A percentile compares a stretch with the other conserved stretches of the same genome.
Evolutionary conservation across 805 yeast genomes (phyloP).

Genomic region (Blastobotrys muscicola): DNA sequence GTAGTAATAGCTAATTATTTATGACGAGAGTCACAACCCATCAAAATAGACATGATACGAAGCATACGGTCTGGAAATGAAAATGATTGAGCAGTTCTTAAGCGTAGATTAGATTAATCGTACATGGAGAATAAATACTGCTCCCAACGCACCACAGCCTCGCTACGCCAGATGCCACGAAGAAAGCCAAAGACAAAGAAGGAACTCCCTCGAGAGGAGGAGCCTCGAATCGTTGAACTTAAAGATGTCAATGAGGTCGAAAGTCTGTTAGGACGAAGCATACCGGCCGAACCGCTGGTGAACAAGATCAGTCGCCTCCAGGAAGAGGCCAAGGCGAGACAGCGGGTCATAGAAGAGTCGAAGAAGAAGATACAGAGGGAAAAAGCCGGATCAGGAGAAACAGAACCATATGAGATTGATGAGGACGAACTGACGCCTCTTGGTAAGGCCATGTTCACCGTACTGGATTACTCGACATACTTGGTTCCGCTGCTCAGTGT

Average conservation of each 20-base stretch:
- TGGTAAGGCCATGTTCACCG: constrained; percentile 20
- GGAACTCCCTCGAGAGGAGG: constrained; percentile 2
- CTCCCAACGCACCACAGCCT: too few species aligned
- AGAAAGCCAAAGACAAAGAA: not conserved
- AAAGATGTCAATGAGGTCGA: constrained; percentile 11
- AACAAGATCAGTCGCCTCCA: constrained; percentile 15
- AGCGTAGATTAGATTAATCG: not conserved
- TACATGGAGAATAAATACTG: not conserved
- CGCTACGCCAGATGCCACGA: not conserved
- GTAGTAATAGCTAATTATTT: constrained; percentile 5
- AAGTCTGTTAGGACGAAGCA: constrained; percentile 12
- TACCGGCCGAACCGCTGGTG: constrained; percentile 14
- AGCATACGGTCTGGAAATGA: too few species aligned
- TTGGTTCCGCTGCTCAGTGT: constrained; percentile 27
- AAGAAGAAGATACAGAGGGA: too few species aligned
- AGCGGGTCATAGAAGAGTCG: too few species aligned
- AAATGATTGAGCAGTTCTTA: not conserved
- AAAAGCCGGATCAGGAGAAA: too few species aligned
- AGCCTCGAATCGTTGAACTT: constrained; percentile 15
- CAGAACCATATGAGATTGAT: too few species aligned
- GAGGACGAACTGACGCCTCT: constrained; percentile 8
- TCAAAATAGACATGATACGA: not conserved
- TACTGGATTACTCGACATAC: constrained; percentile 22
- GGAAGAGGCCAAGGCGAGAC: constrained; percentile 1
- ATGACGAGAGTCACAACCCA: not conserved